phyloP scores from a whole-genome alignment of 1,284 basidiomycete genomes.

The Cryptococcus sp. region DNA sequence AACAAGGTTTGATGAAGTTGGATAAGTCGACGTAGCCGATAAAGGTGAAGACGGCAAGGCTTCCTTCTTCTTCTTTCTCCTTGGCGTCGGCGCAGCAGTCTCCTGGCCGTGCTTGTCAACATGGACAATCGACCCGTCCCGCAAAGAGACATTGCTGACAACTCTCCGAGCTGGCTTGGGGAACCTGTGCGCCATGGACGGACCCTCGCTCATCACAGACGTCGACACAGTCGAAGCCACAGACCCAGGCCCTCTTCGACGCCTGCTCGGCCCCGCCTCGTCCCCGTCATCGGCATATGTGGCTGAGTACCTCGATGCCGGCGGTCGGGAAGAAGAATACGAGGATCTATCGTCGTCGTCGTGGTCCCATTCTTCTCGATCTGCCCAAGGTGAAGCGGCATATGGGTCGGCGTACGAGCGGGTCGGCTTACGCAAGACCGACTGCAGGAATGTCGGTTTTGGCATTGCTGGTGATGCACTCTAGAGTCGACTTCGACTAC shows the following conservation, averaged over 20 bases:
- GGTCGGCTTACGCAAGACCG: conserved; percentile 43
- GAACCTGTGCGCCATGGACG: conserved; percentile 22
- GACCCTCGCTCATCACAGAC: conserved; percentile 13
- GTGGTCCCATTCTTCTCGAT: conserved; percentile 17
- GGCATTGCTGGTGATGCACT: conserved; percentile 29
- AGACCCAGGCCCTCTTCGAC: conserved; percentile 8
- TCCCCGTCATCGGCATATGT: background rate
- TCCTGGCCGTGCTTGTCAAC: conserved; percentile 2
- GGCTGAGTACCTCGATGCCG: conserved; percentile 15
- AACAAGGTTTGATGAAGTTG: no score
- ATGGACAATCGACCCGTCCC: conserved; percentile 19
- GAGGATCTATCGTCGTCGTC: background rate
- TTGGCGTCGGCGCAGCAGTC: conserved; percentile 2
- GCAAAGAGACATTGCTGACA: conserved; percentile 20
- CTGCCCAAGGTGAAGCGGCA: conserved; percentile 36
- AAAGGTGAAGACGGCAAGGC: background rate
- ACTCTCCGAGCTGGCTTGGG: conserved; percentile 31
- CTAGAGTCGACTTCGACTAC: no score
- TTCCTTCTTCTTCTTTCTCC: conserved; percentile 12
- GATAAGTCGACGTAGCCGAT: conserved; percentile 1
- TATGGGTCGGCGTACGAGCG: conserved; percentile 43
- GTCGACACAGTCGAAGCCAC: conserved; percentile 13
- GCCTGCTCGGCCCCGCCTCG: conserved; percentile 19
- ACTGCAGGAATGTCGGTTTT: conserved; percentile 43
- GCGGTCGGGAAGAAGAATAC: background rate